Conservation (phyloP, 2,329 filamentous ascomycete genomes). For the Zalaria sp. region DNA sequence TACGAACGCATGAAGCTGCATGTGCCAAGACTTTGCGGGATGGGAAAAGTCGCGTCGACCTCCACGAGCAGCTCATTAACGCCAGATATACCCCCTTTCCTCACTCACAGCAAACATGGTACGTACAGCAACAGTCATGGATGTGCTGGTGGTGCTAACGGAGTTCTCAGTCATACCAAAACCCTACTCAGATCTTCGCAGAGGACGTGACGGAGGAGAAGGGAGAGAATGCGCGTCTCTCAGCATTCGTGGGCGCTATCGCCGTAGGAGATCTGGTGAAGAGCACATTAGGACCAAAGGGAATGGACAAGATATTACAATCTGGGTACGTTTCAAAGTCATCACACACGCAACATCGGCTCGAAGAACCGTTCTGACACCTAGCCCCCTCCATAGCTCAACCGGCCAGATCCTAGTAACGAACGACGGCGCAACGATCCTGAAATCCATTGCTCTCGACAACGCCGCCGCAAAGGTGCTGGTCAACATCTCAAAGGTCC, state of each 20-base stretch:
- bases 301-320: conserved; percentile 97
- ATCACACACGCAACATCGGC: conserved; percentile 9
- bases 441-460: conserved; percentile 96
- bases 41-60: background rate
- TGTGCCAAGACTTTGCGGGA: background rate
- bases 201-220: conserved; percentile 96
- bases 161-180: conserved; percentile 29
- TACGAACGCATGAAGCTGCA: background rate
- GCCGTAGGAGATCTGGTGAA: conserved; percentile 96
- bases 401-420: conserved; percentile 97
- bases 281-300: conserved; percentile 91
- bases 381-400: conserved; percentile 42
- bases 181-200: conserved; percentile 95
- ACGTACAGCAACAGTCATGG: background rate
- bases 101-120: conserved; percentile 6
- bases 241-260: conserved; percentile 96
- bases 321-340: conserved; percentile 55
- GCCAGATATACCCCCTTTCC: background rate
- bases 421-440: conserved; percentile 95
- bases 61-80: background rate
- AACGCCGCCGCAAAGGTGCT: conserved; percentile 97
- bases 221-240: conserved; percentile 95
- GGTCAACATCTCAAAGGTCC: conserved; percentile 98
- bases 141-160: background rate
- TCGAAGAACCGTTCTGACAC: conserved; percentile 9